phyloP scores from a whole-genome alignment of 176 grass and related monocot genomes.

The Luzula sylvatica region DNA sequence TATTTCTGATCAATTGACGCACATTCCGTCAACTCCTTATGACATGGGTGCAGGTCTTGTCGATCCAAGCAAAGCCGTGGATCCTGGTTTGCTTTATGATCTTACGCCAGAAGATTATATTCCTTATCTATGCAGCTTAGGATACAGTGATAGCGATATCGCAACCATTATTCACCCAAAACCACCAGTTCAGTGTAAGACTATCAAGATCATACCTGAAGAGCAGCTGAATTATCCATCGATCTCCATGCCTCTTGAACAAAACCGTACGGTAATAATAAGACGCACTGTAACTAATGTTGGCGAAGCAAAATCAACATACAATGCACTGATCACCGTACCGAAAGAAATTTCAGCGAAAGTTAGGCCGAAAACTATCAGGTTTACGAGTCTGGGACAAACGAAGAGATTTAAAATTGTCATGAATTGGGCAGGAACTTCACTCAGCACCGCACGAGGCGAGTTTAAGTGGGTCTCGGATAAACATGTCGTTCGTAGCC shows the following conservation, averaged over 20 bases:
- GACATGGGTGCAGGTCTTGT: conserved; percentile 53
- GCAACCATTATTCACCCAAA: conserved; percentile 37
- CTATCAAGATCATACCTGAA: conserved; percentile 16
- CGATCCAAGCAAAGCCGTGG: conserved; percentile 39
- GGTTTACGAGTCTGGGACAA: conserved; percentile 41
- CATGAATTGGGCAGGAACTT: conserved; percentile 18
- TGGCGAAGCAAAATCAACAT: conserved; percentile 21
- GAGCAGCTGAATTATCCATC: conserved; percentile 82
- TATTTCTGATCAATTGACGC: conserved; percentile 25
- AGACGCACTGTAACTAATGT: conserved; percentile 57
- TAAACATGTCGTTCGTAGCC: conserved; percentile 49
- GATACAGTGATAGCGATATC: conserved; percentile 47
- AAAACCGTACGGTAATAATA: conserved; percentile 1
- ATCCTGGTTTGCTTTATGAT: conserved; percentile 66
- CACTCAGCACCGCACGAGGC: conserved; percentile 13
- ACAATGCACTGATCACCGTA: conserved; percentile 16
- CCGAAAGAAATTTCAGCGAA: conserved; percentile 25
- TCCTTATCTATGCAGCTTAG: conserved; percentile 61
- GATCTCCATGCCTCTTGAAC: conserved; percentile 27
- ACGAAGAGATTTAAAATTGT: conserved; percentile 32
- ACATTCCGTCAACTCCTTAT: conserved; percentile 21
- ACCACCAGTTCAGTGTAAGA: conserved; percentile 23
- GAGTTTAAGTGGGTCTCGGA: conserved; percentile 53
- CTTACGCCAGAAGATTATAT: conserved; percentile 39
- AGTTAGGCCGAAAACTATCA: conserved; percentile 36